Base-by-base conservation (phyloP, 2,329 filamentous ascomycete species). In the Fusarium subglutinans region DNA sequence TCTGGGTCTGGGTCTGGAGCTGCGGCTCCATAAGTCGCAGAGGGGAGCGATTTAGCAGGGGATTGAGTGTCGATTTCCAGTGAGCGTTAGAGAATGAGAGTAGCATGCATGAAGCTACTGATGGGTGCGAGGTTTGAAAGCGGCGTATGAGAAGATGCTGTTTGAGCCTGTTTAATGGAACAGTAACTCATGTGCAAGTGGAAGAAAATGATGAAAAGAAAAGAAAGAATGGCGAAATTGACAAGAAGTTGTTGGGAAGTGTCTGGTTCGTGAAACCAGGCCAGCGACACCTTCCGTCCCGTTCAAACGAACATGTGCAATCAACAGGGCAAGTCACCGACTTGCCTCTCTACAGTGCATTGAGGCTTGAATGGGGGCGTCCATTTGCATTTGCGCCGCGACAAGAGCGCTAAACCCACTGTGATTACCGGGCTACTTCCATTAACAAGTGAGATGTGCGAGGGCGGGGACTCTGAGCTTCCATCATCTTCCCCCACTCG, bases 351-450 rank as follows among this genome's bases (percentile, higher is more conserved):
- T 20, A 55, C 61, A 45, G 54, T 50, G 48, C 58, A 69, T 45
- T 40, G 57, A 70, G 59, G 66, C 60, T 70, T 70, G 51, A 53
- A 69, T 15, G 38, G 57, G 64, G 44, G 51, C 53, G 26, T 28
- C n/a, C 57, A 22, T 50, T 67, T 38, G 24, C 24, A 41, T 55
- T 55, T 55, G 35, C 41, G 13, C n/a, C 38, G 50, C 58, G 50
- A 44, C 26, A 60, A 59, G 60, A 53, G 54, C 73, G 62, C 73
- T 75, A 75, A 74, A 54, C 69, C 69, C 37, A 70, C 72, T 72
- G 68, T 45, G 57, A 69, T 50, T 45, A 48, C n/a, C 33, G 58
- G 64, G 33, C 38, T 41, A 69, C 56, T 51, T 58, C 48, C 17
- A 51, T 24, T 48, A 57, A 28, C 4, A 28, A 48, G 26, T 48